Evolutionary conservation across 2,329 filamentous ascomycete genomes (phyloP).

Genomic region (Neonectria coccinea): DNA sequence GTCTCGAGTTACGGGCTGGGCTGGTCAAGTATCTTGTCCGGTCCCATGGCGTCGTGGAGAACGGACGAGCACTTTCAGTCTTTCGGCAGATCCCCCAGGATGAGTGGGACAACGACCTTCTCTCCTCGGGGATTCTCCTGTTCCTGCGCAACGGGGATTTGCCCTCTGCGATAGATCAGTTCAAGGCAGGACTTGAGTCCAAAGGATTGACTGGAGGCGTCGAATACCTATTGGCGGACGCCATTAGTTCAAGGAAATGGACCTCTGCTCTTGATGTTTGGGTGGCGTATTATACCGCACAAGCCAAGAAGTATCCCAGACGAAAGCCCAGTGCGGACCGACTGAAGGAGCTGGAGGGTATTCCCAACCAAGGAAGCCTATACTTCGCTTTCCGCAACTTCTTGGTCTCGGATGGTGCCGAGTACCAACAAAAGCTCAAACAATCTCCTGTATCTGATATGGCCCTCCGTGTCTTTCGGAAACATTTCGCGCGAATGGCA

Average conservation of each 20-base stretch:
- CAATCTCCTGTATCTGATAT: slow-evolving; percentile 35
- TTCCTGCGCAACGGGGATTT: slow-evolving; percentile 56
- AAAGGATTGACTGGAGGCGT: slow-evolving; percentile 54
- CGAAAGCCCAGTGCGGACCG: slow-evolving; percentile 30
- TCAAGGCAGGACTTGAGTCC: slow-evolving; percentile 52
- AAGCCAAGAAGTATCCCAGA: slow-evolving; percentile 22
- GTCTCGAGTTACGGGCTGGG: slow-evolving; percentile 44
- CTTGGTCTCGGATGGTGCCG: slow-evolving; percentile 44
- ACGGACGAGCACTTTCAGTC: slow-evolving; percentile 58
- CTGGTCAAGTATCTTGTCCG: slow-evolving; percentile 58
- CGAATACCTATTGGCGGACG: slow-evolving; percentile 57
- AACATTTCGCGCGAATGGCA: slow-evolving; percentile 48
- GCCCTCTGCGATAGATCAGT: slow-evolving; percentile 54
- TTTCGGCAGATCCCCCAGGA: slow-evolving; percentile 54
- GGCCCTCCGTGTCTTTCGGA: slow-evolving; percentile 46
- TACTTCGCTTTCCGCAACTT: slow-evolving; percentile 52
- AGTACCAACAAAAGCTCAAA: slow-evolving; percentile 40
- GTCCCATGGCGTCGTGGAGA: slow-evolving; percentile 58
- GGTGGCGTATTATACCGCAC: slow-evolving; percentile 49
- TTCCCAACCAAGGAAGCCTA: slow-evolving; percentile 47
- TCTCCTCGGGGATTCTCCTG: slow-evolving; percentile 56
- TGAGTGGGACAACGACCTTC: slow-evolving; percentile 55
- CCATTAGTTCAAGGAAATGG: slow-evolving; percentile 55
- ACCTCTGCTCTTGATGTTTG: slow-evolving; percentile 51
- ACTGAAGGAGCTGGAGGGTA: slow-evolving; percentile 39